Evolutionary conservation across 495 filamentous ascomycete species (phyloP).

Genomic region (Aspergillus funiculosus): DNA sequence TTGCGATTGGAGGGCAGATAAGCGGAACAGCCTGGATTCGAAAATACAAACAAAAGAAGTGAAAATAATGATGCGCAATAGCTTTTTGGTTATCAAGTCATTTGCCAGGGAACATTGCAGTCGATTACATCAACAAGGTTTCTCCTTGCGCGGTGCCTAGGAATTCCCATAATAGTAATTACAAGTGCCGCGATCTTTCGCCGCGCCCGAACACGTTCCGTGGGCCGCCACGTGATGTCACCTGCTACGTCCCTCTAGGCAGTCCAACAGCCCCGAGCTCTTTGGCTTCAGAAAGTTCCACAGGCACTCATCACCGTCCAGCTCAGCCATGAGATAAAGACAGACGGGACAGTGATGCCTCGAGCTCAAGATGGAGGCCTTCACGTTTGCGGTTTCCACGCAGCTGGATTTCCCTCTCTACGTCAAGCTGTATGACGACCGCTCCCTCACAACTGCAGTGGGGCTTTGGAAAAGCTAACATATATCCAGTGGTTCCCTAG

Average conservation of each 20-base stretch:
- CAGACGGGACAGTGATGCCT: constrained; percentile 3
- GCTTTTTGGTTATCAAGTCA: not conserved
- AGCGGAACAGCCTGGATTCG: too few relatives aligned
- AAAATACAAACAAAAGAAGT: not conserved
- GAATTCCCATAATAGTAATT: not conserved
- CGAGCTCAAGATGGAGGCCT: constrained; percentile 68
- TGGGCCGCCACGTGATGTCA: constrained; percentile 8
- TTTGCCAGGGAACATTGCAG: not conserved
- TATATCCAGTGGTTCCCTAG: constrained; percentile 65
- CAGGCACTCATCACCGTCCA: not conserved
- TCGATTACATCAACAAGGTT: not conserved
- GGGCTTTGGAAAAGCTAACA: not conserved
- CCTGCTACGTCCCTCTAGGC: too few relatives aligned
- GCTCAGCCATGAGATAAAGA: constrained; percentile 4
- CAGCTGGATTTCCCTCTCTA: constrained; percentile 69
- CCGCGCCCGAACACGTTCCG: constrained; percentile 6
- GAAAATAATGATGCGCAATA: not conserved
- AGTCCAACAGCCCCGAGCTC: not conserved
- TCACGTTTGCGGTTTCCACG: constrained; percentile 85
- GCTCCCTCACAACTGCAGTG: not conserved
- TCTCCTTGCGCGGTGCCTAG: not conserved
- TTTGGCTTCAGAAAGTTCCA: not conserved
- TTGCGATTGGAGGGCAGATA: constrained; percentile 3
- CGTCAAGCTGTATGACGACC: constrained; percentile 67
- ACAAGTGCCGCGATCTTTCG: too few relatives aligned